Conservation (phyloP, 192 early-diverging fungal genomes). For the Diversispora eburnea region DNA sequence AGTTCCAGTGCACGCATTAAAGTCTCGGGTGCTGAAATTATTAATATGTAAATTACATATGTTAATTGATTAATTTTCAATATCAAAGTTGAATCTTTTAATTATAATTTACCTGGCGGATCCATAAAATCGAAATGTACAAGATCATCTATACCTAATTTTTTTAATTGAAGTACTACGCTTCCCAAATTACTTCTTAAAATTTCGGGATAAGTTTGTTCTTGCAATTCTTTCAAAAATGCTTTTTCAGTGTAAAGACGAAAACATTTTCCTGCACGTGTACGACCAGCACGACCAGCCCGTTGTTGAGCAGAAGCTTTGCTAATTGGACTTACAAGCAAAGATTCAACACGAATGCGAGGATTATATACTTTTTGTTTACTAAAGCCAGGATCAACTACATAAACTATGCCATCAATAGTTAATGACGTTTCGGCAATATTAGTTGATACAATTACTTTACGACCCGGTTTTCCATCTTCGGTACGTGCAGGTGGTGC, state of each 20-base stretch:
- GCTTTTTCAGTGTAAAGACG: slow-evolving; percentile 97
- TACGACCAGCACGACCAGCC: slow-evolving; percentile 98
- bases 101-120: slow-evolving; percentile 56
- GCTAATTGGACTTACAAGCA: slow-evolving; percentile 92
- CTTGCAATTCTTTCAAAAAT: slow-evolving; percentile 88
- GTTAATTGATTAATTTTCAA: neutral
- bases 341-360: slow-evolving; percentile 90
- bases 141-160: slow-evolving; percentile 94
- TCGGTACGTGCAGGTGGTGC: slow-evolving; percentile 75
- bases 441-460: slow-evolving; percentile 95
- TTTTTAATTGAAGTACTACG: slow-evolving; percentile 97
- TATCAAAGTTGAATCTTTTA: neutral
- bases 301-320: slow-evolving; percentile 96
- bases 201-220: slow-evolving; percentile 99
- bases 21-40: slow-evolving; percentile 79
- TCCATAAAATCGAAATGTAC: slow-evolving; percentile 99
- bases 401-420: slow-evolving; percentile 98
- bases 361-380: slow-evolving; percentile 99
- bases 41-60: neutral
- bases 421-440: slow-evolving; percentile 98
- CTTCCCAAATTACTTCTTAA: slow-evolving; percentile 91
- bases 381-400: slow-evolving; percentile 97
- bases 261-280: slow-evolving; percentile 95
- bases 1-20: slow-evolving; percentile 97
- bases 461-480: slow-evolving; percentile 89